Evolutionary conservation across 2,329 filamentous ascomycete genomes (phyloP).

Genomic region (Sarocladium brachiariae): DNA sequence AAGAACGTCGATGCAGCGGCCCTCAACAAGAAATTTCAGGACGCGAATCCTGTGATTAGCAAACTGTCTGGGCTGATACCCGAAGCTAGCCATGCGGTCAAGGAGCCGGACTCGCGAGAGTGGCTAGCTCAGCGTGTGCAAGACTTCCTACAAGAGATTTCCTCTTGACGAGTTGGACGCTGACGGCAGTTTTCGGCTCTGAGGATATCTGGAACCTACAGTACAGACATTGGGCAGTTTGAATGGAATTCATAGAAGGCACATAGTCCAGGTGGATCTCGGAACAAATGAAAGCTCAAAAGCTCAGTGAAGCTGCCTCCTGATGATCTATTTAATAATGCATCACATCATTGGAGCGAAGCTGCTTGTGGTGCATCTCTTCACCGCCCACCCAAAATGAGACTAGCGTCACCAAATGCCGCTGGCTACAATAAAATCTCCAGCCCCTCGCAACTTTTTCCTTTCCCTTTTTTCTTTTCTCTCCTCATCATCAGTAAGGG

Average conservation of each 20-base stretch:
- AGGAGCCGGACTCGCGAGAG: constrained; percentile 34
- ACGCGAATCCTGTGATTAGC: constrained; percentile 38
- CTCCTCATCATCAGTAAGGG: constrained; percentile 38
- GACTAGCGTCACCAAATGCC: background rate
- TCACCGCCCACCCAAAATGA: constrained; percentile 5
- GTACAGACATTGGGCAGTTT: no score
- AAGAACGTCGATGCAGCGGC: constrained; percentile 46
- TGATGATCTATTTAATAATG: no score
- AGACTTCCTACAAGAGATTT: constrained; percentile 32
- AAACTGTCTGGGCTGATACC: constrained; percentile 46
- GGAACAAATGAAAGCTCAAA: background rate
- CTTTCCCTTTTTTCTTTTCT: constrained; percentile 25
- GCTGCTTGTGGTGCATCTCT: no score
- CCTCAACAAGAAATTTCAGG: constrained; percentile 51
- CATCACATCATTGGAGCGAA: no score
- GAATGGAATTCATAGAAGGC: no score
- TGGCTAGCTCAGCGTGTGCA: constrained; percentile 44
- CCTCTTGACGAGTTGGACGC: background rate
- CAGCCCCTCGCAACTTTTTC: constrained; percentile 11
- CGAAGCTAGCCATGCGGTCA: constrained; percentile 44
- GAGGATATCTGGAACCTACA: no score
- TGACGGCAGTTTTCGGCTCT: background rate
- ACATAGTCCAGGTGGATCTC: background rate
- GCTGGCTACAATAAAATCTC: constrained; percentile 10
- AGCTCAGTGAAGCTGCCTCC: no score